These are phyloP conservation scores for Chaetomium sp. DNA, from an alignment of 2,329 filamentous ascomycete genomes.

Conservation along the genomic window DNA sequence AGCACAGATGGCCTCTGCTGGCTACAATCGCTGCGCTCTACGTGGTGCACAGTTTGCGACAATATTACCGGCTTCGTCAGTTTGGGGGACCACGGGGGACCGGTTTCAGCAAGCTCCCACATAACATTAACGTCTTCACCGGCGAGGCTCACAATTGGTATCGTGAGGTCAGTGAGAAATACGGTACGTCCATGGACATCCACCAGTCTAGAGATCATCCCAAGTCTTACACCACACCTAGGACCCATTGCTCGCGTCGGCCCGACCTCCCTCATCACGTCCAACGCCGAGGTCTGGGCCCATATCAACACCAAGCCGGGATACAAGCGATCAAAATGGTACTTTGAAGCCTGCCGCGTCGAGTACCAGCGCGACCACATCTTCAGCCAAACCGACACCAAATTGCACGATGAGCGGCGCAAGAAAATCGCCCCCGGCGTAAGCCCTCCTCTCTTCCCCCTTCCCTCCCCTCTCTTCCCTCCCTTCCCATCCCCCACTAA, in stretches of 20 bases:
- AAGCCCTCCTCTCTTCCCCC: conserved; percentile 27
- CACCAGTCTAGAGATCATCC: too few species aligned
- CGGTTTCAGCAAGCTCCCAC: conserved; percentile 13
- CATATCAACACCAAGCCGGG: conserved; percentile 27
- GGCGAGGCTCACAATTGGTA: conserved; percentile 22
- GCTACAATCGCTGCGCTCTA: conserved; percentile 1
- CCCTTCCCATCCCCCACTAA: not conserved
- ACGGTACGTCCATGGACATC: conserved; percentile 13
- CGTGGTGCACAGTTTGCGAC: not conserved
- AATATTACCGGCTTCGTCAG: conserved; percentile 2
- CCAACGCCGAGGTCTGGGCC: conserved; percentile 24
- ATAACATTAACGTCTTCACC: conserved; percentile 21
- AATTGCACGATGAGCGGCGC: conserved; percentile 48
- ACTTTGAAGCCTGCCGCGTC: conserved; percentile 24
- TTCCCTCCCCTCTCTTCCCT: not conserved
- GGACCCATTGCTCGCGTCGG: conserved; percentile 32
- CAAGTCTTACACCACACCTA: not conserved
- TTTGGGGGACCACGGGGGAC: conserved; percentile 20
- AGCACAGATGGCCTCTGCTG: conserved; percentile 10
- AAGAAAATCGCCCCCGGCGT: conserved; percentile 57
- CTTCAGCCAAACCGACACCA: conserved; percentile 54
- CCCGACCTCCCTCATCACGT: conserved; percentile 27
- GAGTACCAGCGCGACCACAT: conserved; percentile 49
- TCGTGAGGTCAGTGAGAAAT: conserved; percentile 15
- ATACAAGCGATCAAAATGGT: conserved; percentile 26